These are phyloP conservation scores for Metarhizium rileyi DNA, from an alignment of 2,329 filamentous ascomycete species.

Conservation along the genomic window DNA sequence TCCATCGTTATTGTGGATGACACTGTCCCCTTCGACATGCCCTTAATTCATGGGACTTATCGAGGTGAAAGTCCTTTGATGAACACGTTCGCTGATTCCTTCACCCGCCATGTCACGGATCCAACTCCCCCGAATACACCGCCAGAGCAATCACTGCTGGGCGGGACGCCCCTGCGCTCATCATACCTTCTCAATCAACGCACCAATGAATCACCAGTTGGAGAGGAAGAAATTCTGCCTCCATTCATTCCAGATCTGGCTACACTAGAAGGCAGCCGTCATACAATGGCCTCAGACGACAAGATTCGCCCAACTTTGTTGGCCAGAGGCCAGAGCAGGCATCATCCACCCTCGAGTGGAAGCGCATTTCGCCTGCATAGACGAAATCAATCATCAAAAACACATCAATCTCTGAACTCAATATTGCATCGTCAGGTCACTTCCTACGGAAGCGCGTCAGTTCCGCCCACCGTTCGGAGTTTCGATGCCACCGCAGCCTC, in stretches of 20 bases:
- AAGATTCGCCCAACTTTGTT: conserved; percentile 21
- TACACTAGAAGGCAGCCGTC: conserved; percentile 23
- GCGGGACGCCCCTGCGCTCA: conserved; percentile 42
- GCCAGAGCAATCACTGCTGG: conserved; percentile 31
- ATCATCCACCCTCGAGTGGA: conserved; percentile 18
- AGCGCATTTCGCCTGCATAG: conserved; percentile 27
- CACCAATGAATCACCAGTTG: conserved; percentile 22
- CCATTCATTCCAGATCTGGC: conserved; percentile 38
- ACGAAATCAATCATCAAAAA: conserved; percentile 38
- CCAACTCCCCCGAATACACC: conserved; percentile 54
- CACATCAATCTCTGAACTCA: conserved; percentile 40
- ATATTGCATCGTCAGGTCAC: conserved; percentile 45
- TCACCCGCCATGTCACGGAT: conserved; percentile 38
- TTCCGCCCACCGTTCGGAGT: conserved; percentile 43
- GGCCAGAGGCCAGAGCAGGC: conserved; percentile 14
- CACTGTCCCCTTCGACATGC: conserved; percentile 41
- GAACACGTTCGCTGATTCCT: conserved; percentile 44
- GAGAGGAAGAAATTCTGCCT: conserved; percentile 32
- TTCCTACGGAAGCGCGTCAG: conserved; percentile 49
- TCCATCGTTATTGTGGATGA: conserved; percentile 83
- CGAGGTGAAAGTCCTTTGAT: conserved; percentile 34
- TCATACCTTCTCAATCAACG: conserved; percentile 45
- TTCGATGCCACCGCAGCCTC: conserved; percentile 52
- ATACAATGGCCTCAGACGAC: conserved; percentile 23
- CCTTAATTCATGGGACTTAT: conserved; percentile 39